A percentile compares a stretch with the other conserved stretches of the same genome.
phyloP scores from a whole-genome alignment of 305 asterid species.

The Galium porrigens region DNA sequence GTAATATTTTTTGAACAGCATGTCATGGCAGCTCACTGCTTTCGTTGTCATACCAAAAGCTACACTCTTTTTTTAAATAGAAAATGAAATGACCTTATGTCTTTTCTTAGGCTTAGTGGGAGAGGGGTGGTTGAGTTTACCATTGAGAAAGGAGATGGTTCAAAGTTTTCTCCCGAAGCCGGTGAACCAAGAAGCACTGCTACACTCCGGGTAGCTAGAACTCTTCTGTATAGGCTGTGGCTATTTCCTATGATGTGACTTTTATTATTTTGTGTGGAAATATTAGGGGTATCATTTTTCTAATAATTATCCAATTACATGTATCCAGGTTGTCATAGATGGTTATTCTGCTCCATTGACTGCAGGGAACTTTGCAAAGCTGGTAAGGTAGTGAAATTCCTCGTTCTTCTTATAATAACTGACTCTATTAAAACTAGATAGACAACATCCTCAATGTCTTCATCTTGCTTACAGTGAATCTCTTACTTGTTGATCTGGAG shows the following conservation, averaged over 20 bases:
- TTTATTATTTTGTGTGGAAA: not conserved
- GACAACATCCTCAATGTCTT: not conserved
- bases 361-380: constrained; percentile 89
- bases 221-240: constrained; percentile 7
- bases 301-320: not conserved
- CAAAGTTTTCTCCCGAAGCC: constrained; percentile 61
- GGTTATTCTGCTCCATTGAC: constrained; percentile 93
- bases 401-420: constrained; percentile 18
- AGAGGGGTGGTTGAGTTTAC: constrained; percentile 82
- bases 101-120: constrained; percentile 65
- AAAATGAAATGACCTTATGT: constrained; percentile 13
- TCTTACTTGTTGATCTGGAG: not conserved
- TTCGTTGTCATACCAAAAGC: not conserved
- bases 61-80: not conserved
- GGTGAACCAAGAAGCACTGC: constrained; percentile 63
- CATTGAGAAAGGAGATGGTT: constrained; percentile 74
- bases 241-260: not conserved
- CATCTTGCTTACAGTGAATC: not conserved
- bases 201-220: constrained; percentile 41
- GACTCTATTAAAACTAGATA: not conserved
- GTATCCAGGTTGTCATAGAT: constrained; percentile 58
- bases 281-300: not conserved
- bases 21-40: not conserved
- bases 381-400: constrained; percentile 81
- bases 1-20: constrained; percentile 22